Percentiles rank a stretch among this genome's conserved stretches.
phyloP scores from a whole-genome alignment of 2,329 filamentous ascomycete genomes.

The Hypoxylon sp. region DNA sequence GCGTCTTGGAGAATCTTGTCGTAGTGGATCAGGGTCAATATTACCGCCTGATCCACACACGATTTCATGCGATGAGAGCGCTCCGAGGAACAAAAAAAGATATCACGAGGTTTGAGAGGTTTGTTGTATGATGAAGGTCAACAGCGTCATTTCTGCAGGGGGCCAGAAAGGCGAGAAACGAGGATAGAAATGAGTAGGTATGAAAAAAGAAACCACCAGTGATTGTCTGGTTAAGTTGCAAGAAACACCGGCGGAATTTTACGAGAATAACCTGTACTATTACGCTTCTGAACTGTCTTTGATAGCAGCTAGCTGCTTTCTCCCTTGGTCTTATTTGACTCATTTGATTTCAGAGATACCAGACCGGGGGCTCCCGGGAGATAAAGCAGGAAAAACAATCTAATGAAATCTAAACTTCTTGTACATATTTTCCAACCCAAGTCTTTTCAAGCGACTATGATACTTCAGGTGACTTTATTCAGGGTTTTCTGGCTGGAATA shows the following conservation, averaged over 20 bases:
- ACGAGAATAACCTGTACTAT: conserved; percentile 45
- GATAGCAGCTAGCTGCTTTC: conserved; percentile 41
- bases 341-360: conserved; percentile 25
- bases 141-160: conserved; percentile 13
- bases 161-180: conserved; percentile 7
- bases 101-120: conserved; percentile 10
- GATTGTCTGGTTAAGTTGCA: conserved; percentile 36
- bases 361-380: conserved; percentile 20
- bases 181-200: conserved; percentile 16
- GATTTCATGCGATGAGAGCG: conserved; percentile 1
- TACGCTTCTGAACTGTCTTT: conserved; percentile 53
- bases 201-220: conserved; percentile 9
- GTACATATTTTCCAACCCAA: conserved; percentile 40
- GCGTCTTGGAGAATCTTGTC: conserved; percentile 6
- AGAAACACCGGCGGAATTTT: conserved; percentile 37
- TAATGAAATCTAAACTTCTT: conserved; percentile 45
- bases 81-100: conserved; percentile 23
- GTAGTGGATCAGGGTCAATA: background rate
- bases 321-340: conserved; percentile 26
- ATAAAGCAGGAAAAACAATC: conserved; percentile 20
- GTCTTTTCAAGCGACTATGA: conserved; percentile 24
- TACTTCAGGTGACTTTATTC: background rate
- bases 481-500: background rate
- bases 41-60: background rate
- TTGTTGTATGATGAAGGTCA: conserved; percentile 18